Conservation (phyloP, 352 stramenopile species). For the Elongisporangium undulatum region DNA sequence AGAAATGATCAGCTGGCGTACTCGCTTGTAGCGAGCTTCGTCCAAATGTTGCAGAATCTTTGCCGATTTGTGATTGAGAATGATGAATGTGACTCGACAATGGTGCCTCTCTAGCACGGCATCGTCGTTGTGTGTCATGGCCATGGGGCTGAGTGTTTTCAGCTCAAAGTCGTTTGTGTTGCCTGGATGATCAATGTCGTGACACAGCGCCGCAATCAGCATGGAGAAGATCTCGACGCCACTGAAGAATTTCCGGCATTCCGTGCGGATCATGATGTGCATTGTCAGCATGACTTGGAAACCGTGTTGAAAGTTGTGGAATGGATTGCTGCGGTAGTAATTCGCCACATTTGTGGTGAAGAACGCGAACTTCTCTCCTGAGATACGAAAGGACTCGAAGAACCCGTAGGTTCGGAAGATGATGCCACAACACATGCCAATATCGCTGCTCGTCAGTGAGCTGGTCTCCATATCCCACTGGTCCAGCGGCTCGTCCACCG, state of each 20-base stretch:
- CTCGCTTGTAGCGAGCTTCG: conserved; percentile 40
- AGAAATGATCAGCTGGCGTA: conserved; percentile 56
- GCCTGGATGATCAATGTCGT: conserved; percentile 83
- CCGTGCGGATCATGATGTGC: conserved; percentile 48
- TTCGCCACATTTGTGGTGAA: conserved; percentile 57
- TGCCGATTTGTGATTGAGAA: conserved; percentile 66
- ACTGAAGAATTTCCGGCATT: conserved; percentile 59
- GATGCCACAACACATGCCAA: conserved; percentile 35
- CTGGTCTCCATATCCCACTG: conserved; percentile 48
- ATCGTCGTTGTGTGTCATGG: conserved; percentile 81
- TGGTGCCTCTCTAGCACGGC: conserved; percentile 83
- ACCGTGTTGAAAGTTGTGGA: conserved; percentile 79
- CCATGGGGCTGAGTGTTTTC: conserved; percentile 65
- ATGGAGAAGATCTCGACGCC: conserved; percentile 69
- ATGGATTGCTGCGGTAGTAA: conserved; percentile 72
- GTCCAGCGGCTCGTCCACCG: conserved; percentile 39
- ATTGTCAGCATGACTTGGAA: conserved; percentile 62
- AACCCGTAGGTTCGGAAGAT: conserved; percentile 52
- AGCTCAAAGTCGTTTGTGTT: conserved; percentile 86
- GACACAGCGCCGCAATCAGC: conserved; percentile 63
- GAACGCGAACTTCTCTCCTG: conserved; percentile 40
- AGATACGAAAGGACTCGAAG: conserved; percentile 49
- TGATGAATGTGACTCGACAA: conserved; percentile 68
- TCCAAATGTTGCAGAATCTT: conserved; percentile 71
- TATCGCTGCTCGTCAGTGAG: conserved; percentile 26